Percentiles rank a stretch among this genome's conserved stretches.
phyloP scores from a whole-genome alignment of 345 rosid species.

The Noccaea bulbosa region DNA sequence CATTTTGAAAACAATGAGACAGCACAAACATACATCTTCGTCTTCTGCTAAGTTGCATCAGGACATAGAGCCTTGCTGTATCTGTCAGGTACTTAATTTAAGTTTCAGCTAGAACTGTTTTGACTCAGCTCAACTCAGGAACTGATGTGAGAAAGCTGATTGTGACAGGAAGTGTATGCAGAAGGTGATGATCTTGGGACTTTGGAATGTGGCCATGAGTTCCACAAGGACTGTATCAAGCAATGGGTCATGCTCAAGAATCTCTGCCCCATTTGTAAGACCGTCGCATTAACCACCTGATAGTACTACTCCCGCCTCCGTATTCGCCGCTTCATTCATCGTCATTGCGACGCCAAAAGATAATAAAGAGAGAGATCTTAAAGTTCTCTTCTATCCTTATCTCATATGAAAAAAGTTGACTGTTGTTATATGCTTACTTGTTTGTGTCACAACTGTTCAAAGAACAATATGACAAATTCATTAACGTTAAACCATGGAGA shows the following conservation, averaged over 20 bases:
- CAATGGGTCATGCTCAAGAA: constrained; percentile 88
- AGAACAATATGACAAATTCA: constrained; percentile 35
- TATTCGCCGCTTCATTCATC: constrained; percentile 13
- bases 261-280: constrained; percentile 88
- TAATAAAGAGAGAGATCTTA: not conserved
- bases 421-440: constrained; percentile 24
- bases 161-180: constrained; percentile 73
- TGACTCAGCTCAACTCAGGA: not conserved
- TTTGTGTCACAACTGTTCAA: constrained; percentile 35
- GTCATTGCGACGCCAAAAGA: not conserved
- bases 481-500: constrained; percentile 2
- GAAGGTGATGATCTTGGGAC: constrained; percentile 76
- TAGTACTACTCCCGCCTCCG: not conserved
- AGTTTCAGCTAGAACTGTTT: too few species aligned
- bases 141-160: constrained; percentile 19
- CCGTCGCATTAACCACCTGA: constrained; percentile 59
- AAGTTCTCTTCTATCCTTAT: constrained; percentile 2
- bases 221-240: constrained; percentile 75
- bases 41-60: constrained; percentile 36
- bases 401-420: constrained; percentile 1
- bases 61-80: constrained; percentile 81
- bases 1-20: constrained; percentile 58
- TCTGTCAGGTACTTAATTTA: constrained; percentile 66
- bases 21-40: constrained; percentile 46
- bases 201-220: constrained; percentile 82